Conservation (phyloP, 2,329 filamentous ascomycete genomes). For the Colletotrichum ledebouriae region DNA sequence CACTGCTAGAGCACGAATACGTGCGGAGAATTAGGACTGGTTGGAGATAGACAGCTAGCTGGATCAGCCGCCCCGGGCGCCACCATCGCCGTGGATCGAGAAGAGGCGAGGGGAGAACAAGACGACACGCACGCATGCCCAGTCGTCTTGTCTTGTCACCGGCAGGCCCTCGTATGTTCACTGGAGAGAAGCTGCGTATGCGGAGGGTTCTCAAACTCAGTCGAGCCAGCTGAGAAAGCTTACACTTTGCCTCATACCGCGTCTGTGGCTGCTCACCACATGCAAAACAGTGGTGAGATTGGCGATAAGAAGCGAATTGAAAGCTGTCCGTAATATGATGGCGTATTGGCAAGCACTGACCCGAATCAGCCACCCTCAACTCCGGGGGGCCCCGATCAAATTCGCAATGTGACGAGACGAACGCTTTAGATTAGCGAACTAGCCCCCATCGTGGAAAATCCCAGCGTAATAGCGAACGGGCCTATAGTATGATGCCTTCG, state of each 20-base stretch:
- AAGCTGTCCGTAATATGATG: constrained; percentile 2
- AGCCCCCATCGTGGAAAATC: constrained; percentile 20
- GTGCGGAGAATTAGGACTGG: constrained; percentile 33
- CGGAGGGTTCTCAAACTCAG: too few relatives aligned
- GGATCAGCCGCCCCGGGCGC: constrained; percentile 35
- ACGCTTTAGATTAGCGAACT: constrained; percentile 25
- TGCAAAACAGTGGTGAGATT: constrained; percentile 15
- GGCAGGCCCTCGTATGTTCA: not conserved
- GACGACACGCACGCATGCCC: constrained; percentile 1
- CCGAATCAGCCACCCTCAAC: not conserved
- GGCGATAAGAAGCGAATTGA: constrained; percentile 20
- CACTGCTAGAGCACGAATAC: constrained; percentile 10
- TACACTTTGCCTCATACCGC: not conserved
- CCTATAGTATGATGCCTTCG: not conserved
- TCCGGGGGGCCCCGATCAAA: not conserved
- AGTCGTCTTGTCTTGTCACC: not conserved
- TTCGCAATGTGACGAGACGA: constrained; percentile 22
- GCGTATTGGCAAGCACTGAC: not conserved
- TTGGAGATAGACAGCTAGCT: constrained; percentile 38
- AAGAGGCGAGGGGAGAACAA: constrained; percentile 10
- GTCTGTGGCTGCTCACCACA: constrained; percentile 3
- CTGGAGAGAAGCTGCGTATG: too few relatives aligned
- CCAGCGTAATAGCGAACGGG: not conserved
- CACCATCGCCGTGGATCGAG: constrained; percentile 29
- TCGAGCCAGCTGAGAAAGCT: not conserved